phyloP scores from a whole-genome alignment of 140 eudicot genomes.

The Cichorium intybus region DNA sequence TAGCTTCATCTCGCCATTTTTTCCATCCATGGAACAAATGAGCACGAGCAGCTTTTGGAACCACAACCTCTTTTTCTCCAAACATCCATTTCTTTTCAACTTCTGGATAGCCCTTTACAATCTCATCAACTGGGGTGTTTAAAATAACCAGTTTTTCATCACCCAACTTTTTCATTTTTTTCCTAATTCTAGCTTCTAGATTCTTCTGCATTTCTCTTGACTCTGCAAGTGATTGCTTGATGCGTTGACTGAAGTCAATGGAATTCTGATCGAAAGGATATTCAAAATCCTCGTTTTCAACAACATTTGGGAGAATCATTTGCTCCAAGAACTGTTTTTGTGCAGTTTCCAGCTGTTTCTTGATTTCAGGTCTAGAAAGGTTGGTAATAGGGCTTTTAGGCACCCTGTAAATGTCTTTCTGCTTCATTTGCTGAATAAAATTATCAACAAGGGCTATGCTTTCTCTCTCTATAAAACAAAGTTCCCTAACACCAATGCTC shows the following conservation, averaged over 20 bases:
- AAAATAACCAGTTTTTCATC: slow-evolving; percentile 62
- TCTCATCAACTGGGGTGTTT: slow-evolving; percentile 55
- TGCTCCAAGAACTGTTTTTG: slow-evolving; percentile 68
- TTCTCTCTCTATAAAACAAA: slow-evolving; percentile 68
- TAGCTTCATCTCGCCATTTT: slow-evolving; percentile 78
- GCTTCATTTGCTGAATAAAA: slow-evolving; percentile 45
- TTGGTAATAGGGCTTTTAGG: slow-evolving; percentile 50
- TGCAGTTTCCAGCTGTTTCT: slow-evolving; percentile 63
- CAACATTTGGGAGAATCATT: slow-evolving; percentile 52
- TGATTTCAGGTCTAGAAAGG: slow-evolving; percentile 64
- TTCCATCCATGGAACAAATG: slow-evolving; percentile 80
- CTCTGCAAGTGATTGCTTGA: slow-evolving; percentile 55
- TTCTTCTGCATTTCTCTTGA: slow-evolving; percentile 77
- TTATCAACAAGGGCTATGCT: slow-evolving; percentile 52
- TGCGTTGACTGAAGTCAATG: slow-evolving; percentile 46
- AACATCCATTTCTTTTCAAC: slow-evolving; percentile 78
- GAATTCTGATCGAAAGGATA: slow-evolving; percentile 38
- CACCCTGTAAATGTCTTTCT: slow-evolving; percentile 42
- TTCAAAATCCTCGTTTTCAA: slow-evolving; percentile 50
- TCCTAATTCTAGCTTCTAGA: slow-evolving; percentile 57
- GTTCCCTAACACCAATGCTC: slow-evolving; percentile 73
- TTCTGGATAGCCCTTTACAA: slow-evolving; percentile 81
- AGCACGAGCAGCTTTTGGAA: slow-evolving; percentile 70
- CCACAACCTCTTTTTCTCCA: slow-evolving; percentile 73
- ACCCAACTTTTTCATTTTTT: slow-evolving; percentile 56